Percentiles rank a stretch among this genome's conserved stretches.
These are phyloP conservation scores for Berberis thunbergii DNA, from an alignment of 164 flowering plant genomes.

Conservation along the genomic window DNA sequence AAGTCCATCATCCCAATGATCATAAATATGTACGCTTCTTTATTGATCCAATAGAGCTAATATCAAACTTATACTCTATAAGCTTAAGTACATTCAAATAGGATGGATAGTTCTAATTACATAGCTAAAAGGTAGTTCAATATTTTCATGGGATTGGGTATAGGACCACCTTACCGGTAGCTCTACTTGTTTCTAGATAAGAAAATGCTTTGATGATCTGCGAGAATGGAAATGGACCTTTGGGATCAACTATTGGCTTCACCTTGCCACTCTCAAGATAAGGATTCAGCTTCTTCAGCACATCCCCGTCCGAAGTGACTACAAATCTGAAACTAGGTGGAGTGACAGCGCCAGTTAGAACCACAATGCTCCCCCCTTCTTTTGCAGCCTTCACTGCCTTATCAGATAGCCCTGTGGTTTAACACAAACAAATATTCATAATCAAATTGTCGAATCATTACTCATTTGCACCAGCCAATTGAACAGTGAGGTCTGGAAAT, in stretches of 20 bases:
- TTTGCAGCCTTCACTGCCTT: slow-evolving; percentile 72
- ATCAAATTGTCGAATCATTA: background rate
- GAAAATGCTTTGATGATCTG: slow-evolving; percentile 69
- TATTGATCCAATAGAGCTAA: too few relatives aligned
- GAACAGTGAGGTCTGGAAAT: background rate
- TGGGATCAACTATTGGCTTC: slow-evolving; percentile 73
- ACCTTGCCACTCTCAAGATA: slow-evolving; percentile 76
- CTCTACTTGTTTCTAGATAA: slow-evolving; percentile 58
- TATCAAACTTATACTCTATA: too few relatives aligned
- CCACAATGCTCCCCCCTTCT: slow-evolving; percentile 91
- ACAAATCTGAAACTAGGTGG: slow-evolving; percentile 89
- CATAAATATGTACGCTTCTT: too few relatives aligned
- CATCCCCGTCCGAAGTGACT: slow-evolving; percentile 71
- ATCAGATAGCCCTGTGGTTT: slow-evolving; percentile 65
- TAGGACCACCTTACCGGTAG: slow-evolving; percentile 80
- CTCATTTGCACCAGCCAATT: background rate
- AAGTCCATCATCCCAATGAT: too few relatives aligned
- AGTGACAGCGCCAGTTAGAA: slow-evolving; percentile 59
- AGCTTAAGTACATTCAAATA: background rate
- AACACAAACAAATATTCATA: background rate
- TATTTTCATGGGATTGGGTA: slow-evolving; percentile 57
- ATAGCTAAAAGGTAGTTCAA: background rate
- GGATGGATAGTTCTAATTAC: background rate
- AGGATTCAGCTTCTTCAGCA: slow-evolving; percentile 66
- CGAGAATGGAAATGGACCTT: slow-evolving; percentile 72